Evolutionary conservation across 2,329 filamentous ascomycete genomes (phyloP), one percentile per base, ranked within the genome.

Genomic region (Tolypocladium amazonense): DNA sequence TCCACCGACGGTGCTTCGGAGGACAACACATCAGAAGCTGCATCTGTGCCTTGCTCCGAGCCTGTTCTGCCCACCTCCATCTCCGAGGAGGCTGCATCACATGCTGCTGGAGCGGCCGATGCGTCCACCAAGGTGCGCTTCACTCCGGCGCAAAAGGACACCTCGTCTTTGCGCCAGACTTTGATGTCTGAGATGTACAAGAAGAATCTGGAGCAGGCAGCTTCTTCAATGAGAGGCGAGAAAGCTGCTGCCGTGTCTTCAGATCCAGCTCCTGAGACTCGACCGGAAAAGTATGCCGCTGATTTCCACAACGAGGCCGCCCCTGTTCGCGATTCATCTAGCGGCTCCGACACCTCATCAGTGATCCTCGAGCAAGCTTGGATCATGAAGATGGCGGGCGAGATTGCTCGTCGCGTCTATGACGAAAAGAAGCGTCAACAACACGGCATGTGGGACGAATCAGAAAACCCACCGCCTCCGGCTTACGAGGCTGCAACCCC

Each of bases 341-440:
- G 65, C 27, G 64, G 64, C 58, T 80, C 79, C 0, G 81, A 83
- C 38, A 78, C 76, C 6, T 79, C 81, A 15, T 82, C 82, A 0
- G 79, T 81, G 35, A 89, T 91, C 56, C 77, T 90, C 33, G 88
- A 92, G 70, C 88, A 91, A 72, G 90, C 89, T 3, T 94, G 90
- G 89, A 88, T 94, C 75, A 86, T 88, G 77, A 94, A 96, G 77
- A 94, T 99, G 84, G 92, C 93, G 6, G 88, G 87, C 64, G 94
- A 97, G 73, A 93, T 97, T 67, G 91, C 92, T 41, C 81, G 87
- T 57, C 88, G 90, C 59, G 91, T 96, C 64, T 90, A 93, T 65
- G 90, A 96, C 66, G 90, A 96, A 75, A 94, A 96, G 75, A 77
- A 80, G 58, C 77, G 79, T 41, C 63, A 62, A 47, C 68, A 69